Evolutionary conservation across 305 asterid species (phyloP).

Genomic region (Fraxinus sp.): DNA sequence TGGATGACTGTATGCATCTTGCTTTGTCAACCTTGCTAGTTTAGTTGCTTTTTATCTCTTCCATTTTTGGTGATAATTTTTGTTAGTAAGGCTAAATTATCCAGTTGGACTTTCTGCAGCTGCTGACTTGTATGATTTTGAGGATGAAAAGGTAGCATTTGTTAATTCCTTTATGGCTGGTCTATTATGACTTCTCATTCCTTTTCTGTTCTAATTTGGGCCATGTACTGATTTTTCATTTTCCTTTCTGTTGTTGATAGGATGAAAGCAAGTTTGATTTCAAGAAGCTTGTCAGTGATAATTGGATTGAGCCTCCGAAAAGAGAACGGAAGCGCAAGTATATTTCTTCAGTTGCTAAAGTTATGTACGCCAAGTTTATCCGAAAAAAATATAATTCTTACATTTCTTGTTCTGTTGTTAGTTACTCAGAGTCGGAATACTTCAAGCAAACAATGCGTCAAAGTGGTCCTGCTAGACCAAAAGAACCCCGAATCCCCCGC

Average conservation of each 20-base stretch:
- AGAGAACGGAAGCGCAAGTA: constrained; percentile 99
- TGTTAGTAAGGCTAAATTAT: constrained; percentile 28
- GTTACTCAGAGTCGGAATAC: constrained; percentile 98
- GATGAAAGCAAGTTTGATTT: constrained; percentile 87
- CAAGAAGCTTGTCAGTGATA: constrained; percentile 92
- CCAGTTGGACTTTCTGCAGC: constrained; percentile 53
- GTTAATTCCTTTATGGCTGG: constrained; percentile 6
- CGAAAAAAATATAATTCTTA: not conserved
- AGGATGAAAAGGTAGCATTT: constrained; percentile 76
- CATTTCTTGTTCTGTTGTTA: constrained; percentile 16
- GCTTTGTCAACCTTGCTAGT: constrained; percentile 10
- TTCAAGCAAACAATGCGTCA: constrained; percentile 99
- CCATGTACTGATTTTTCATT: constrained; percentile 22
- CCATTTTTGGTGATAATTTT: not conserved
- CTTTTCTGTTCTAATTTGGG: constrained; percentile 8
- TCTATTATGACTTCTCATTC: not conserved
- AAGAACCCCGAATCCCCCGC: constrained; percentile 98
- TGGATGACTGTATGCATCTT: constrained; percentile 84
- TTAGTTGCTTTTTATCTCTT: constrained; percentile 9
- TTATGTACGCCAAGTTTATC: not conserved
- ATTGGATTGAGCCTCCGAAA: constrained; percentile 88
- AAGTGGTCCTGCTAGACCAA: constrained; percentile 88
- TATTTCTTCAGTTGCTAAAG: constrained; percentile 31
- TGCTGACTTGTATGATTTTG: constrained; percentile 96
- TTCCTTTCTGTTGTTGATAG: constrained; percentile 37